Conservation (phyloP, 192 early-diverging fungal genomes). For the Chytriomyces sp. region DNA sequence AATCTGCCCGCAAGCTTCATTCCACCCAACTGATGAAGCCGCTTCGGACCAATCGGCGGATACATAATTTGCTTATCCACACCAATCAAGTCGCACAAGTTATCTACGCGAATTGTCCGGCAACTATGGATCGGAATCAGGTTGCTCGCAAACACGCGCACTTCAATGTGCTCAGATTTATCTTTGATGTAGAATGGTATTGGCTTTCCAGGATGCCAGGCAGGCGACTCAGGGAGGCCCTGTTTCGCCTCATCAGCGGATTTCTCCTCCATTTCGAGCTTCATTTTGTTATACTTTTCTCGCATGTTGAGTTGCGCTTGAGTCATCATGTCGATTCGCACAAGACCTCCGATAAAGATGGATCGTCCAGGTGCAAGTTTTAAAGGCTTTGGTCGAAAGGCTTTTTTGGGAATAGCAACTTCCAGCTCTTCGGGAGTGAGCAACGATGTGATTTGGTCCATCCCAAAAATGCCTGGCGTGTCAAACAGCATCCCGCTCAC, state of each 20-base stretch:
- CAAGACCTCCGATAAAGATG: neutral
- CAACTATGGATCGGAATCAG: slow-evolving; percentile 17
- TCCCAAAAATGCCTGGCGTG: slow-evolving; percentile 26
- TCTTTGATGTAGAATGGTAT: neutral
- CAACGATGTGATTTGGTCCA: slow-evolving; percentile 7
- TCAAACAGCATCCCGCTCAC: neutral
- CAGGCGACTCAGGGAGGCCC: neutral
- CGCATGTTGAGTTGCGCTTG: too few relatives aligned
- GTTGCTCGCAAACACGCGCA: neutral
- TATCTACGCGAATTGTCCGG: slow-evolving; percentile 6
- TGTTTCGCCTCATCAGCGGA: neutral
- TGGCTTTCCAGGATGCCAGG: neutral
- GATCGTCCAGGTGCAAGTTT: neutral
- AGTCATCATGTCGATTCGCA: neutral
- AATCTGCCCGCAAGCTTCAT: neutral
- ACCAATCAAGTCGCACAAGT: neutral
- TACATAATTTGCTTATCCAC: slow-evolving; percentile 14
- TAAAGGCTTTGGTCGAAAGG: neutral
- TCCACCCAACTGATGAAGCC: neutral
- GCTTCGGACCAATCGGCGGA: slow-evolving; percentile 15
- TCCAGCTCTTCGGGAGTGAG: neutral
- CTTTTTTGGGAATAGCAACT: neutral
- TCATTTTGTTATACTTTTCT: too few relatives aligned
- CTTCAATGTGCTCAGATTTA: neutral
- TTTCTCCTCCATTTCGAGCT: neutral